These are phyloP conservation scores for Sphaceloma murrayae DNA, from an alignment of 2,329 filamentous ascomycete genomes.

Conservation along the genomic window DNA sequence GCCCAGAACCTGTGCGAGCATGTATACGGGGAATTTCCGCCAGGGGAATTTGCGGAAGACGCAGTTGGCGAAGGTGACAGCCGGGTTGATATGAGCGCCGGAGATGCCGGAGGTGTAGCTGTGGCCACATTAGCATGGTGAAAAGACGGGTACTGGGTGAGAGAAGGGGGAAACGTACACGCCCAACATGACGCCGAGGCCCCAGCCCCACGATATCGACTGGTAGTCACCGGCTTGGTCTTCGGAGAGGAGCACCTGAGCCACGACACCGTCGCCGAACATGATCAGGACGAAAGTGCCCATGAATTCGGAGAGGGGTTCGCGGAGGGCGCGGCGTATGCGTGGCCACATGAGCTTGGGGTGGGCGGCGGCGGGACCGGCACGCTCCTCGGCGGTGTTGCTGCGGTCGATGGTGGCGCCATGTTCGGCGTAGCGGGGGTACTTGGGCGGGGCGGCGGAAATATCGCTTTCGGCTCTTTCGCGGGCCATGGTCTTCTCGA, in stretches of 20 bases:
- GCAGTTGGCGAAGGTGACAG: slow-evolving; percentile 61
- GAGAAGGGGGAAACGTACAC: slow-evolving; percentile 53
- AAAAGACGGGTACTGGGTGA: slow-evolving; percentile 55
- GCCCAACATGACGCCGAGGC: slow-evolving; percentile 21
- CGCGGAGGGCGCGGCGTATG: slow-evolving; percentile 43
- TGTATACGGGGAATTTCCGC: slow-evolving; percentile 60
- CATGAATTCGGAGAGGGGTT: slow-evolving; percentile 58
- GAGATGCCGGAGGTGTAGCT: slow-evolving; percentile 58
- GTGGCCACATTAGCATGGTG: slow-evolving; percentile 60
- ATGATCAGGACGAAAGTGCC: slow-evolving; percentile 59
- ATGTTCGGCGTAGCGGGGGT: slow-evolving; percentile 18
- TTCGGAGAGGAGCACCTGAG: slow-evolving; percentile 54
- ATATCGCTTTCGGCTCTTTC: slow-evolving; percentile 8
- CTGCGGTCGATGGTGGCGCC: slow-evolving; percentile 26
- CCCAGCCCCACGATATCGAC: slow-evolving; percentile 41
- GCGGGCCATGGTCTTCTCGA: slow-evolving; percentile 18
- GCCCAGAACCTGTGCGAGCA: slow-evolving; percentile 55
- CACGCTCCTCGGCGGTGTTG: slow-evolving; percentile 22
- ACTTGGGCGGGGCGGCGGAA: slow-evolving; percentile 8
- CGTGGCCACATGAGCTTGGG: slow-evolving; percentile 43
- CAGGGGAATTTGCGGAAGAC: slow-evolving; percentile 59
- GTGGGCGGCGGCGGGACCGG: slow-evolving; percentile 19
- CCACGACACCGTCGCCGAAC: slow-evolving; percentile 62
- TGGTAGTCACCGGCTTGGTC: slow-evolving; percentile 43
- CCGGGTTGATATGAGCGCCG: slow-evolving; percentile 57